A percentile compares a stretch with the other conserved stretches of the same genome.
These are phyloP conservation scores for Claviceps maximensis DNA, from an alignment of 2,329 filamentous ascomycete species.

Conservation along the genomic window DNA sequence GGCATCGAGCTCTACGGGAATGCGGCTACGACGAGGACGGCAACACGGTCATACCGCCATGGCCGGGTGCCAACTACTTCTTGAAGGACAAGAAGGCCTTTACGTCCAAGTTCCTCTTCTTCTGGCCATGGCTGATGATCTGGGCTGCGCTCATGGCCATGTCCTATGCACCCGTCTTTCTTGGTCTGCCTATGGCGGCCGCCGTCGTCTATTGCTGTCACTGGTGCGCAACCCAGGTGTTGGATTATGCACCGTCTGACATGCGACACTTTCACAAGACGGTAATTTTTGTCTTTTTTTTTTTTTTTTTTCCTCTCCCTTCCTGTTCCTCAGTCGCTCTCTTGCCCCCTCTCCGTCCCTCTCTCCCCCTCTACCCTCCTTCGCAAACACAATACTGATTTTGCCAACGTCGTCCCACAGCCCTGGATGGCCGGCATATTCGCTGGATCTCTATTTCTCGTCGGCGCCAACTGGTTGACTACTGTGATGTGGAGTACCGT, in stretches of 20 bases:
- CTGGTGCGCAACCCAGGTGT: conserved; percentile 61
- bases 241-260: conserved; percentile 72
- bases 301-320: neutral
- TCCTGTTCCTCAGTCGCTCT: neutral
- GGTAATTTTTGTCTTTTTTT: conserved; percentile 31
- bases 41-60: conserved; percentile 53
- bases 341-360: no score
- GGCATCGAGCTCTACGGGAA: conserved; percentile 71
- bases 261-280: conserved; percentile 88
- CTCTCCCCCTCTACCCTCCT: no score
- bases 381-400: no score
- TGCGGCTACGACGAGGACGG: conserved; percentile 74
- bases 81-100: conserved; percentile 66
- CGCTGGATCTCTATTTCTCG: conserved; percentile 70
- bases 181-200: conserved; percentile 60
- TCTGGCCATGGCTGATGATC: conserved; percentile 73
- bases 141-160: conserved; percentile 59
- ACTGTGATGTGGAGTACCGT: conserved; percentile 47
- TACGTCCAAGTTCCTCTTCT: conserved; percentile 74
- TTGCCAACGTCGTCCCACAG: conserved; percentile 24
- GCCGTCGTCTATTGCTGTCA: conserved; percentile 58
- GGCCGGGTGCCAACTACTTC: conserved; percentile 59
- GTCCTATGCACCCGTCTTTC: conserved; percentile 58
- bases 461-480: conserved; percentile 62
- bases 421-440: conserved; percentile 93